Evolutionary conservation across 2,329 filamentous ascomycete species (phyloP), one percentile per base, ranked within the genome.

Genomic region (Exophiala sideris): DNA sequence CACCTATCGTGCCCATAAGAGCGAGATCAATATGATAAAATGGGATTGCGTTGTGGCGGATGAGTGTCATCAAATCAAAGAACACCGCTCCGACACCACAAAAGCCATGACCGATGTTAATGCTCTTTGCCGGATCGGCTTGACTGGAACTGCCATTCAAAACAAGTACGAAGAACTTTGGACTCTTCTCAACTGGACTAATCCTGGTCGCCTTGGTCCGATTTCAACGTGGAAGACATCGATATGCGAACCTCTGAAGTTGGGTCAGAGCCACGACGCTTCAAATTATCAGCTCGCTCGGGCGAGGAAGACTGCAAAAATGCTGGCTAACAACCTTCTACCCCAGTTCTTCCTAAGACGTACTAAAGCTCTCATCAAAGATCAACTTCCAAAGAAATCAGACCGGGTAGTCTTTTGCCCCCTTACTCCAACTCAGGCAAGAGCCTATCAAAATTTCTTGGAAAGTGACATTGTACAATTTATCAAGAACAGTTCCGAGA

Each of bases 121-220:
- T 64, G 85, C 91, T 0, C 80, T 97, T 2, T 97, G 94, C 66
- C 83, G 94, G 33, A 91, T 99, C 57, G 94, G 94, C 0, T 77
- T 99, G 7, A 97, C 91, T 0, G 94, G 94, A 1, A 99, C 94
- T 0, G 92, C 92, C 0, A 96, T 99, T 41, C 94, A 99, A 68
- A 99, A 99, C 70, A 94, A 89, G 62, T 99, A 99, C 68, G 90
- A 96, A 67, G 94, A 99, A 69, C 79, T 99, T 1, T 99, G 92
- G 92, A 95, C 91, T 0, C 77, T 99, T 0, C 76, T 99, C 2
- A 95, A 99, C 68, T 99, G 94, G 94, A 91, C 91, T 0, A 94
- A 95, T 63, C 94, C 94, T 0, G 92, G 91, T 0, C 73, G 71
- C 36, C 79, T 87, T 59, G 84, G 85, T 0, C 81, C 84, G 0